These are phyloP conservation scores for Pseudonitzschia multiseries DNA, from an alignment of 108 stramenopile genomes.

Conservation along the genomic window DNA sequence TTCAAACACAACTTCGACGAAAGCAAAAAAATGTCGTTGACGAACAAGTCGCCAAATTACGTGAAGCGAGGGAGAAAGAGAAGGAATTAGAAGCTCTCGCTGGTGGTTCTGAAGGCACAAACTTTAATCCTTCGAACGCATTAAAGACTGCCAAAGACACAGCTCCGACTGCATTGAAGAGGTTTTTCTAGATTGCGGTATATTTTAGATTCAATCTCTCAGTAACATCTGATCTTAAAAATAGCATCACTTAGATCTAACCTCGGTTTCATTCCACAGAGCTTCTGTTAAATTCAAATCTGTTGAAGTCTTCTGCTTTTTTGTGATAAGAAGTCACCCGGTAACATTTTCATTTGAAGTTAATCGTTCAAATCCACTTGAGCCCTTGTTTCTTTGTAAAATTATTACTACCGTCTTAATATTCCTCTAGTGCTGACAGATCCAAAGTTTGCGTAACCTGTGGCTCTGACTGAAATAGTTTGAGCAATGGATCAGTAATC, in stretches of 20 bases:
- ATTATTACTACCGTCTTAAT: background rate
- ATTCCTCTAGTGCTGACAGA: background rate
- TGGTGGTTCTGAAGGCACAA: background rate
- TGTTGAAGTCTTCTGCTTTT: too few species aligned
- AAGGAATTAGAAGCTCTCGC: constrained; percentile 27
- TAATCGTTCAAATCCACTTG: too few species aligned
- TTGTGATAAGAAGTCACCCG: too few species aligned
- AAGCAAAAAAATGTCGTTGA: constrained; percentile 93
- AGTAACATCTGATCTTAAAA: too few species aligned
- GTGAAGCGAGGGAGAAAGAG: constrained; percentile 71
- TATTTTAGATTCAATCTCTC: too few species aligned
- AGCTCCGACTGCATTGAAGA: constrained; percentile 11
- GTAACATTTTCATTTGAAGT: too few species aligned
- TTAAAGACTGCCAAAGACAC: background rate
- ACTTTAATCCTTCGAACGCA: background rate
- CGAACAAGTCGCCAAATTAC: constrained; percentile 67
- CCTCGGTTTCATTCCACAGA: too few species aligned
- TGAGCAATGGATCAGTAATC: constrained; percentile 53
- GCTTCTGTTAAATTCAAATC: too few species aligned
- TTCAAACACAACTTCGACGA: constrained; percentile 89
- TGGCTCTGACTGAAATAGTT: constrained; percentile 12
- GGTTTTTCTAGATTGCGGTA: constrained; percentile 6
- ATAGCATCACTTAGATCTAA: too few species aligned
- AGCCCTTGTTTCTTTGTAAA: too few species aligned
- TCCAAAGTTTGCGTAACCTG: constrained; percentile 1